Percentiles rank a stretch among this genome's conserved stretches.
Evolutionary conservation across 2,329 filamentous ascomycete genomes (phyloP).

Genomic region (Penicillium sp.): DNA sequence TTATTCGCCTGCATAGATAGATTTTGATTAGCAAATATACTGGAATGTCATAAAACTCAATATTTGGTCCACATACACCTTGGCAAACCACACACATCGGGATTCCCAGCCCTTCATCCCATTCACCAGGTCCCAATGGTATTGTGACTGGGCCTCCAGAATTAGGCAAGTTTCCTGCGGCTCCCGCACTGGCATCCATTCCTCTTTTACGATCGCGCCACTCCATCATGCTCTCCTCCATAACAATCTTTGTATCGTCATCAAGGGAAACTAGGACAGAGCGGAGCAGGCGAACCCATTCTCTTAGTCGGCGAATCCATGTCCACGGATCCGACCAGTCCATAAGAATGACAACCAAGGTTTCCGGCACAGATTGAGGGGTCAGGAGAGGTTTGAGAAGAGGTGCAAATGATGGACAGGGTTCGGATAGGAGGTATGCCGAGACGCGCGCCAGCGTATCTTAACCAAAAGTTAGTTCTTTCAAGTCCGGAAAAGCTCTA

Average conservation of each 20-base stretch:
- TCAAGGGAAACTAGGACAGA: constrained; percentile 73
- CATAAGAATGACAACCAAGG: constrained; percentile 83
- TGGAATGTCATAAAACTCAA: not conserved
- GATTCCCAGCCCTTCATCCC: constrained; percentile 84
- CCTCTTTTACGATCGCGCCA: constrained; percentile 77
- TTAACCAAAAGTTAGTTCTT: constrained; percentile 36
- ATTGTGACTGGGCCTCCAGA: constrained; percentile 68
- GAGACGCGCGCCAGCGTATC: constrained; percentile 89
- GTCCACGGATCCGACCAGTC: constrained; percentile 94
- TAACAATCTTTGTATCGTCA: constrained; percentile 72
- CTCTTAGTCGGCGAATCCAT: constrained; percentile 84
- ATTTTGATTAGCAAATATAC: constrained; percentile 18
- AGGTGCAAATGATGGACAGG: constrained; percentile 77
- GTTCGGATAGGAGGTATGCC: constrained; percentile 82
- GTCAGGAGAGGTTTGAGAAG: constrained; percentile 83
- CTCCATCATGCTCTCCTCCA: constrained; percentile 80
- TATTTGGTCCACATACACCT: constrained; percentile 61
- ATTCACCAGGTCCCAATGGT: constrained; percentile 84
- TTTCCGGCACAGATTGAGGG: constrained; percentile 79
- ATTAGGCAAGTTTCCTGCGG: constrained; percentile 56
- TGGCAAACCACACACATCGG: constrained; percentile 95
- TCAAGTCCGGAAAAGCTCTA: not conserved
- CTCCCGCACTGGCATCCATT: constrained; percentile 56
- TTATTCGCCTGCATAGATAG: constrained; percentile 66
- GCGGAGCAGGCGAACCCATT: constrained; percentile 84